Base-by-base conservation (phyloP, 495 filamentous ascomycete genomes). In the Aspergillus homomorphus region DNA sequence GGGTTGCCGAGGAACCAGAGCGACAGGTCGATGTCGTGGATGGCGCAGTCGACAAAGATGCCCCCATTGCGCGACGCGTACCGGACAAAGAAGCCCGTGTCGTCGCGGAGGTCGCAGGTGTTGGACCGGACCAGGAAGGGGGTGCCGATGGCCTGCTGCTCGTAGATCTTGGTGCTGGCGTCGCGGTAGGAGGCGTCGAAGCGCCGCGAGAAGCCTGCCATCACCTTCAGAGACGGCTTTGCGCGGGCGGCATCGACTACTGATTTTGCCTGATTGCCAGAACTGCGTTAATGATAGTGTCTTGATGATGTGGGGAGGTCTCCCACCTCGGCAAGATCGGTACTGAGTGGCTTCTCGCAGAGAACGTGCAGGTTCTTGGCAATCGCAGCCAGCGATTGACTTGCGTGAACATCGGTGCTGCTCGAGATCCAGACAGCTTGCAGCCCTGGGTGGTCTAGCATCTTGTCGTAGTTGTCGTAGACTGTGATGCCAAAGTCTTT, bases 321-420 rank as follows among this genome's bases (percentile, higher is more conserved):
- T 26, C 72, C 50, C 71, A 82, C 80, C 48, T 78, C 66, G 57
- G 75, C 74, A 30, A 75, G 65, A 49, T 68, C 72, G 15, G 74
- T 76, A 24, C 63, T 69, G 18, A 81, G 56, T 0, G 79, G 79
- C 66, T 82, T 83, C 70, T 83, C 81, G 60, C 80, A 83, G 18
- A 82, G 68, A 45, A 83, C 78, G 46, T 83, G 80, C 38, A 75
- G 57, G 48, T 74, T 73, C 8, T 67, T 49, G 12, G 38, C 24
- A 21, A 60, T 56, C n/a, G 58, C 58, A 0, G 28, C 46, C 19
- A 55, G 22, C 1, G 58, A 30, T 28, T 60, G 58, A 15, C 48
- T 51, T 4, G 65, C 65, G 49, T 70, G 68, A 0, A 70, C 77
- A 0, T 70, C 74, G 4, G 80, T 82, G 3, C 70, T 75, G 10